A percentile compares a stretch with the other conserved stretches of the same genome.
Conservation (phyloP, 371 early-diverging fungal species). For the Mucor circinelloides region DNA sequence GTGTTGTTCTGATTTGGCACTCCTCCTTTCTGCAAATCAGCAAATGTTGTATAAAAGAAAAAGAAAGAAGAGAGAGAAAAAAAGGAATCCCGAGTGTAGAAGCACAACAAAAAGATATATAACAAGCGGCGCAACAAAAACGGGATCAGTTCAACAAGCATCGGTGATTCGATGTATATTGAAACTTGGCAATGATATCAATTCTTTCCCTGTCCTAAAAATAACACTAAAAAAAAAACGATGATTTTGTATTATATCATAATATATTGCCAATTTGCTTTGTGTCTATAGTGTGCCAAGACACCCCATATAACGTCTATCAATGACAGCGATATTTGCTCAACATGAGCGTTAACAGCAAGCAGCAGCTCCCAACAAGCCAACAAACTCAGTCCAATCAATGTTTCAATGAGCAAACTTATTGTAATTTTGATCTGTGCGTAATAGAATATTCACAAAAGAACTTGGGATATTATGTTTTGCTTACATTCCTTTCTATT, state of each 20-base stretch:
- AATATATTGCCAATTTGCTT: neutral
- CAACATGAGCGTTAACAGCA: neutral
- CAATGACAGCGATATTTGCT: neutral
- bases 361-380: neutral
- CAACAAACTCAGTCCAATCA: neutral
- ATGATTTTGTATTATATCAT: neutral
- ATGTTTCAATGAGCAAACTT: neutral
- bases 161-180: neutral
- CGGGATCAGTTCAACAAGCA: neutral
- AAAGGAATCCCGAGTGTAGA: neutral
- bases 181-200: slow-evolving; percentile 1
- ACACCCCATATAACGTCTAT: neutral
- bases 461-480: neutral
- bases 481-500: neutral
- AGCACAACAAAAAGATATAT: neutral
- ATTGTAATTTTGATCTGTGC: neutral
- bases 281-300: neutral
- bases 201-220: neutral
- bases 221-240: neutral
- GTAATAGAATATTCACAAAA: neutral
- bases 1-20: neutral
- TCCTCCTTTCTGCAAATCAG: neutral
- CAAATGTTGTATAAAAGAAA: neutral
- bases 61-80: neutral
- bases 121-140: slow-evolving; percentile 1